phyloP scores from a whole-genome alignment of 2,329 filamentous ascomycete genomes.

The Aspergillus ochraceoroseus region DNA sequence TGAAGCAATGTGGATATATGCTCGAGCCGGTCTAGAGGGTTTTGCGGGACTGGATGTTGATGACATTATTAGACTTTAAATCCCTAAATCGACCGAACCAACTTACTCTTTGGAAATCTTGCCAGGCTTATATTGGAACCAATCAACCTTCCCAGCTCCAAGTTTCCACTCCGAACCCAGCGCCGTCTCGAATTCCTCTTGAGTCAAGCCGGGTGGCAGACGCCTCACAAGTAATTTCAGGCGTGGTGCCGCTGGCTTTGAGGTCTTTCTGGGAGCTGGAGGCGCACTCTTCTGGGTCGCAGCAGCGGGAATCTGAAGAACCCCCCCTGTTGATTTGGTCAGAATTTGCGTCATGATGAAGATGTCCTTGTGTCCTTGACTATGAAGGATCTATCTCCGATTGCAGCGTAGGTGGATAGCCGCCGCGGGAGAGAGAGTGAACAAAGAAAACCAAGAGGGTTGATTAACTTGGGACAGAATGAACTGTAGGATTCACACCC shows the following conservation, averaged over 20 bases:
- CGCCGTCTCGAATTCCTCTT: slow-evolving; percentile 66
- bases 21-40: slow-evolving; percentile 71
- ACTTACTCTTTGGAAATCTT: slow-evolving; percentile 80
- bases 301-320: slow-evolving; percentile 49
- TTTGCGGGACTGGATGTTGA: slow-evolving; percentile 63
- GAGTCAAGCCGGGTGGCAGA: slow-evolving; percentile 78
- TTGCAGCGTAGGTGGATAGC: background rate
- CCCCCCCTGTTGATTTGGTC: slow-evolving; percentile 47
- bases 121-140: slow-evolving; percentile 66
- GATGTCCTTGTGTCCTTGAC: background rate
- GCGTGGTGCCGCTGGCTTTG: slow-evolving; percentile 52
- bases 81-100: background rate
- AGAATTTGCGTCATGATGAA: slow-evolving; percentile 29
- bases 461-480: too few species aligned
- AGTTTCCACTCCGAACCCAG: slow-evolving; percentile 76
- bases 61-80: slow-evolving; percentile 1
- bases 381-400: slow-evolving; percentile 2
- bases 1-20: slow-evolving; percentile 75
- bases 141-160: slow-evolving; percentile 79
- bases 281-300: slow-evolving; percentile 46
- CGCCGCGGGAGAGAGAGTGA: background rate
- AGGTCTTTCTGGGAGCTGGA: slow-evolving; percentile 43
- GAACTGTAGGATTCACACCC: too few species aligned
- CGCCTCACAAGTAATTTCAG: slow-evolving; percentile 82
- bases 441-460: too few species aligned